Percentiles rank a stretch among this genome's conserved stretches.
Conservation (phyloP, 495 filamentous ascomycete species). For the Corynascus novoguineensis region DNA sequence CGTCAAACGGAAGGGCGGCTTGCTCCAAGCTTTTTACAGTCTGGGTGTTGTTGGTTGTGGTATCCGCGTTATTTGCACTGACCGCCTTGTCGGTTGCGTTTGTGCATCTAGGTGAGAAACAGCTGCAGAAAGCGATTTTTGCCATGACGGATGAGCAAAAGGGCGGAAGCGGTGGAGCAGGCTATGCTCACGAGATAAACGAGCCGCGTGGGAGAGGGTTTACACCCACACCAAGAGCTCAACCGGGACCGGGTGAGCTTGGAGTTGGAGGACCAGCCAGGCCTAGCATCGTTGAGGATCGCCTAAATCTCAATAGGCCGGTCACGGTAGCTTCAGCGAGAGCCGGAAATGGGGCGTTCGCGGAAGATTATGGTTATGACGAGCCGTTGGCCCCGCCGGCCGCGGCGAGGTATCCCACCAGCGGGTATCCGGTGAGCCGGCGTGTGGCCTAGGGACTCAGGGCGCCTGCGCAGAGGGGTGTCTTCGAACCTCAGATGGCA, state of each 20-base stretch:
- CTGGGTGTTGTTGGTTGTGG: conserved; percentile 13
- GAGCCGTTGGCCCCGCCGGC: background rate
- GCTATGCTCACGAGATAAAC: background rate
- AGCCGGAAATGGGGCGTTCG: background rate
- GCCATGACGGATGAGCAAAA: background rate
- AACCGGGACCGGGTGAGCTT: background rate
- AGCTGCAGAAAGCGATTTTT: background rate
- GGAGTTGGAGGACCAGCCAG: background rate
- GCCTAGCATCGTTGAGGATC: background rate
- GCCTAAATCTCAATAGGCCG: background rate
- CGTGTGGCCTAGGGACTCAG: conserved; percentile 7
- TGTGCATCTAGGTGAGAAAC: conserved; percentile 7
- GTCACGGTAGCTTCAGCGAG: background rate
- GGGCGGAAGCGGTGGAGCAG: background rate
- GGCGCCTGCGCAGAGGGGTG: conserved; percentile 1
- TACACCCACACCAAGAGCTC: background rate
- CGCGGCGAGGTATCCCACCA: background rate
- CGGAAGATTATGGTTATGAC: background rate
- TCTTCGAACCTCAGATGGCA: background rate
- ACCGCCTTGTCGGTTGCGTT: conserved; percentile 10
- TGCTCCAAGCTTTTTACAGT: conserved; percentile 14
- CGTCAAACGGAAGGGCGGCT: background rate
- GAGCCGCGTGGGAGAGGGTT: background rate
- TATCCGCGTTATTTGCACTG: conserved; percentile 10
- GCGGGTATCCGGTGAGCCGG: background rate